Conservation (phyloP, 75 land plant species). For the Selaginella tamariscina region DNA sequence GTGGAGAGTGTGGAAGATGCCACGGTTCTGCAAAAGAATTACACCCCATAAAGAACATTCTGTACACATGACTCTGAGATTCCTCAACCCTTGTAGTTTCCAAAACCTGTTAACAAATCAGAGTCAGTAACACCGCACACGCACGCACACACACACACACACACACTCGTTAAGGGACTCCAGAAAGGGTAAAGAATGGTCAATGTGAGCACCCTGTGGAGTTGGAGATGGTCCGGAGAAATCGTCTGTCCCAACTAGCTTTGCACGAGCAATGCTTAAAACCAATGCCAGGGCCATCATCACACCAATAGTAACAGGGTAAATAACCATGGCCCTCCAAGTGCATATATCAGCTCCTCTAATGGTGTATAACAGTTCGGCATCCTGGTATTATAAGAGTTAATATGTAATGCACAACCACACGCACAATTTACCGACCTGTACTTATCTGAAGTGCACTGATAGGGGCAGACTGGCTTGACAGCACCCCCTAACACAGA, state of each 20-base stretch:
- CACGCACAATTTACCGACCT: too few species aligned
- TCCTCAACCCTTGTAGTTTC: slow-evolving; percentile 95
- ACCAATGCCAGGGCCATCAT: slow-evolving; percentile 78
- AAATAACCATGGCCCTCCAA: slow-evolving; percentile 98
- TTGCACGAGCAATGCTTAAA: slow-evolving; percentile 90
- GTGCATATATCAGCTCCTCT: slow-evolving; percentile 85
- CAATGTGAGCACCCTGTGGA: slow-evolving; percentile 82
- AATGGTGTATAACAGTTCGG: slow-evolving; percentile 95
- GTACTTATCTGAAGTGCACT: slow-evolving; percentile 87
- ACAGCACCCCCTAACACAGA: slow-evolving; percentile 65
- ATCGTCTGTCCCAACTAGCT: slow-evolving; percentile 85
- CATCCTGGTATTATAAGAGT: too few species aligned
- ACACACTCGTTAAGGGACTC: slow-evolving; percentile 89
- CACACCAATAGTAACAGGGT: slow-evolving; percentile 60
- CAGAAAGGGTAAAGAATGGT: slow-evolving; percentile 90
- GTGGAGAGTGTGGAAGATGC: slow-evolving; percentile 95
- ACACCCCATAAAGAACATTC: slow-evolving; percentile 90
- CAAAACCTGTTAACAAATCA: slow-evolving; percentile 43
- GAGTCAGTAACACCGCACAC: neutral
- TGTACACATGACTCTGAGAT: slow-evolving; percentile 86
- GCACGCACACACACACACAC: neutral
- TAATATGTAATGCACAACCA: too few species aligned
- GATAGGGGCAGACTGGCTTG: slow-evolving; percentile 72
- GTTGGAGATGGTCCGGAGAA: slow-evolving; percentile 79
- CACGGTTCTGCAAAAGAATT: slow-evolving; percentile 98